Evolutionary conservation across 2,329 filamentous ascomycete genomes (phyloP).

Genomic region (Penicillium sp.): DNA sequence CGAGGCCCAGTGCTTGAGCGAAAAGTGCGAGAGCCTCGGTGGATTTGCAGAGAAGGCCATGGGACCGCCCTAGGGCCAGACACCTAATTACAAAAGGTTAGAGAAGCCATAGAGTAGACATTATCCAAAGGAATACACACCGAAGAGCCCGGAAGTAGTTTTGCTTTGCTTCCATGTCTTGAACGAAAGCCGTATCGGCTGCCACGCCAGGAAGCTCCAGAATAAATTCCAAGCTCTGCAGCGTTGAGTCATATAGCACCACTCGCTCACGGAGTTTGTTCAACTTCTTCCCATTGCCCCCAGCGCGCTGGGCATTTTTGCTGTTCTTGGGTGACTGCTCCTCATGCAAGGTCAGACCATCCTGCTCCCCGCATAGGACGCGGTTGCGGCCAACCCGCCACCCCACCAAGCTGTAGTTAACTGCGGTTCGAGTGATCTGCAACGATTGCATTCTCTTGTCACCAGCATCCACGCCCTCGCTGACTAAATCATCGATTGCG

Average conservation of each 20-base stretch:
- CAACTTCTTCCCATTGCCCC: constrained; percentile 68
- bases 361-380: constrained; percentile 73
- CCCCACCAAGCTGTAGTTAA: constrained; percentile 89
- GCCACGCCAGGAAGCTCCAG: constrained; percentile 85
- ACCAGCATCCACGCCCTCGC: constrained; percentile 75
- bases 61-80: constrained; percentile 77
- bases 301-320: constrained; percentile 52
- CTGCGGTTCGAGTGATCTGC: constrained; percentile 84
- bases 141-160: constrained; percentile 86
- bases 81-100: constrained; percentile 48
- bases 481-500: constrained; percentile 81
- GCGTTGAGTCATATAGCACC: constrained; percentile 81
- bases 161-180: constrained; percentile 70
- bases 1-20: constrained; percentile 62
- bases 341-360: constrained; percentile 59
- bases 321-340: constrained; percentile 48
- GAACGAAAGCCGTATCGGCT: constrained; percentile 68
- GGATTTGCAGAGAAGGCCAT: constrained; percentile 65
- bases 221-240: constrained; percentile 86
- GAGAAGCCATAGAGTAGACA: constrained; percentile 10
- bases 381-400: constrained; percentile 93
- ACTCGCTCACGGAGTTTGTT: constrained; percentile 77
- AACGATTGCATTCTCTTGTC: constrained; percentile 86
- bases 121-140: constrained; percentile 44
- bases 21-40: constrained; percentile 81